Evolutionary conservation across 805 yeast species (phyloP).

Genomic region (Zygoascus tannicola): DNA sequence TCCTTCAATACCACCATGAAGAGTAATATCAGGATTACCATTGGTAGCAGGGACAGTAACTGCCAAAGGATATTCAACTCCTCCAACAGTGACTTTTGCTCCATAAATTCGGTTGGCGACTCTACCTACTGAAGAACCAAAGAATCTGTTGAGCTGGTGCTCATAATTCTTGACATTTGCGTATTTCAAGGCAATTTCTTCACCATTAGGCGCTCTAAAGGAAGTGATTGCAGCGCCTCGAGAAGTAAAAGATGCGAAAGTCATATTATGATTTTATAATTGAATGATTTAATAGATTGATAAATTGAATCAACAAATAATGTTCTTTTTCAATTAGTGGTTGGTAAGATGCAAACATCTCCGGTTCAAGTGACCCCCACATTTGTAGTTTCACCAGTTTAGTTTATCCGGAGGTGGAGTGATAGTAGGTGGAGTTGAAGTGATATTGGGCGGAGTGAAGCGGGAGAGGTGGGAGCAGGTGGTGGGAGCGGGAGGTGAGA

Average conservation of each 20-base stretch:
- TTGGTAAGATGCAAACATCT: too few relatives aligned
- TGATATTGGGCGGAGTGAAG: too few relatives aligned
- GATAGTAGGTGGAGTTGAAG: too few relatives aligned
- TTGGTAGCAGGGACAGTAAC: conserved; percentile 21
- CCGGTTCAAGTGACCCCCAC: too few relatives aligned
- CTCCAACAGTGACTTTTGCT: conserved; percentile 36
- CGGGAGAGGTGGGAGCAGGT: too few relatives aligned
- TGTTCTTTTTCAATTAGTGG: too few relatives aligned
- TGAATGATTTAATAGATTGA: too few relatives aligned
- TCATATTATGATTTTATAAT: neutral
- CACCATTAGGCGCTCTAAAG: conserved; percentile 19
- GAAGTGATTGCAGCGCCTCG: conserved; percentile 19
- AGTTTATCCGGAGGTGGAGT: too few relatives aligned
- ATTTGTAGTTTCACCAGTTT: too few relatives aligned
- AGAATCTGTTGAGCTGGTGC: conserved; percentile 36
- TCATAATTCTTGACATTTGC: conserved; percentile 18
- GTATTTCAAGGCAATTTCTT: conserved; percentile 16
- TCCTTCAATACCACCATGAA: conserved; percentile 50
- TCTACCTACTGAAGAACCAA: conserved; percentile 60
- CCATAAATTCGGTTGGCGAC: conserved; percentile 49
- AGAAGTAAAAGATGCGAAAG: conserved; percentile 6
- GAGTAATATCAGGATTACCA: conserved; percentile 33
- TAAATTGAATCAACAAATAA: too few relatives aligned
- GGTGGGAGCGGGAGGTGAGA: too few relatives aligned
- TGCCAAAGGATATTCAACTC: conserved; percentile 32